These are phyloP conservation scores for Chaetomium tenue DNA, from an alignment of 495 filamentous ascomycete species.

Conservation along the genomic window DNA sequence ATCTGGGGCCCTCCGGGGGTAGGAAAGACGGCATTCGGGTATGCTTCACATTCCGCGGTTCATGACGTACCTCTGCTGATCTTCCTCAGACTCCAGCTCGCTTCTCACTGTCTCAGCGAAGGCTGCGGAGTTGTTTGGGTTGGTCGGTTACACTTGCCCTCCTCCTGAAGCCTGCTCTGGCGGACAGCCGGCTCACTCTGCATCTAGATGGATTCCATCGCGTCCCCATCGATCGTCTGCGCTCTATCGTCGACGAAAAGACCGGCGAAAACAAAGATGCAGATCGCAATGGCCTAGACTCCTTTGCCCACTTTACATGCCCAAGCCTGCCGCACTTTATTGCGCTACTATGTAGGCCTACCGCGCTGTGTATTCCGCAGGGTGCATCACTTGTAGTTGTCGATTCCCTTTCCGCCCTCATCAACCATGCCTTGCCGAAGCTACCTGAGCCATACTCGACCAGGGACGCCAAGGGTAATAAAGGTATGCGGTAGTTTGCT, in stretches of 20 bases:
- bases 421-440: conserved; percentile 68
- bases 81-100: conserved; percentile 60
- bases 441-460: conserved; percentile 27
- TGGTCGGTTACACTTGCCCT: conserved; percentile 55
- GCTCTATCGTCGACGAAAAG: conserved; percentile 17
- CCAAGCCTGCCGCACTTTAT: conserved; percentile 73
- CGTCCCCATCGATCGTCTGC: conserved; percentile 33
- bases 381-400: conserved; percentile 67
- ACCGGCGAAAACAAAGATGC: conserved; percentile 13
- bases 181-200: conserved; percentile 15
- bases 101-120: conserved; percentile 59
- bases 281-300: conserved; percentile 13
- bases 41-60: conserved; percentile 11
- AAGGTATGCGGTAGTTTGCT: conserved; percentile 23
- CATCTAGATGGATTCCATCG: conserved; percentile 39
- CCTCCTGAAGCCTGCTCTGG: conserved; percentile 2
- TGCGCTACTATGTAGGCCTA: conserved; percentile 64
- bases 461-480: conserved; percentile 28
- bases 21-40: conserved; percentile 87
- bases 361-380: conserved; percentile 56
- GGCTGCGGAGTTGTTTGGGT: conserved; percentile 78
- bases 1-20: conserved; percentile 84
- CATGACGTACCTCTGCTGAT: conserved; percentile 6
- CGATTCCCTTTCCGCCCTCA: conserved; percentile 70
- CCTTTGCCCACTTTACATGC: conserved; percentile 37